Base-by-base conservation (phyloP, 106 monocot species). In the Allium fistulosum region DNA sequence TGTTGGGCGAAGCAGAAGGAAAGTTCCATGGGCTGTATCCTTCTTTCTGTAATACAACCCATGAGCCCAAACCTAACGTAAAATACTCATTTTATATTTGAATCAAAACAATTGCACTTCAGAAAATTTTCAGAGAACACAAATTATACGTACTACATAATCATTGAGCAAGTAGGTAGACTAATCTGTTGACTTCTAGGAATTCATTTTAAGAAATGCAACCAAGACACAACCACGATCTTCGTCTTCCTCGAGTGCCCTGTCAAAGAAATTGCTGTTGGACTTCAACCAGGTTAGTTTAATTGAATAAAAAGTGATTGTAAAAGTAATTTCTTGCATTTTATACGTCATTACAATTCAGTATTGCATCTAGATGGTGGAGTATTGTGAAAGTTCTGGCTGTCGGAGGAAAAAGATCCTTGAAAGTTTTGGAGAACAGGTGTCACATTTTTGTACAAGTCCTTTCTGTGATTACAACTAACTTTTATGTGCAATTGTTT, bases 361-460 rank as follows among this genome's bases (percentile, higher is more conserved):
- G 57, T 11, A 66, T 0, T 71, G 62, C 51, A 68, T 79, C 72
- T 71, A 96, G 95, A 84, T 96, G 71, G 83, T 96, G 72, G 82
- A 82, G 37, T 96, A 91, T 66, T 91, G 95, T 80, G 91, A 88
- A 86, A 76, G 72, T 70, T 73, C 91, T 74, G 75, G 78, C 59
- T 96, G 95, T 74, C 85, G 95, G 9, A 81, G 95, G 62, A 80
- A 88, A 74, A 85, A 78, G 69, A 88, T 96, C 49, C 85, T 96
- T 46, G 74, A 85, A 58, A 84, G 72, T 80, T 96, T 96, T 76
- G 95, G 95, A 53, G 91, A 96, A 74, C 68, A 84, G 85, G 95
- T 96, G 69, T 18, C n/a, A n/a, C 16, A 49, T 48, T 6, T 18
- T 57, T 51, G 8, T n/a, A 13, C 37, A 10, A 37, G 6, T 53